Evolutionary conservation across 768 basidiomycete species (phyloP).

Genomic region (Lenzites betulinus): DNA sequence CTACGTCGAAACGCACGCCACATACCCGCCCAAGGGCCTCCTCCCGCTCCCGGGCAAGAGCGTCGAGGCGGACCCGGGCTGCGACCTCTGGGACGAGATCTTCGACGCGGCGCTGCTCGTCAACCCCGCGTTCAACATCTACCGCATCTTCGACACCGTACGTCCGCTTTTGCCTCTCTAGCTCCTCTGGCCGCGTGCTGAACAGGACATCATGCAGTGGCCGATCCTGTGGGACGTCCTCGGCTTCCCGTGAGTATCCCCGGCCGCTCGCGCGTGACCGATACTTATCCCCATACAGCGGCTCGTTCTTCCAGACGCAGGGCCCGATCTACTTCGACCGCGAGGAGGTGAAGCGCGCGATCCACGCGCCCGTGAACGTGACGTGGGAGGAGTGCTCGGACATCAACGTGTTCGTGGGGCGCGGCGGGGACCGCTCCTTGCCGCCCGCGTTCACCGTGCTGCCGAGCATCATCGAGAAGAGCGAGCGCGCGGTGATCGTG

Average conservation of each 20-base stretch:
- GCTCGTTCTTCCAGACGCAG: constrained; percentile 45
- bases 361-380: constrained; percentile 66
- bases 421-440: constrained; percentile 52
- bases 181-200: too few relatives aligned
- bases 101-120: constrained; percentile 59
- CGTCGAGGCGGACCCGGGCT: constrained; percentile 47
- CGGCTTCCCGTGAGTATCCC: constrained; percentile 63
- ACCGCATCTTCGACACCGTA: constrained; percentile 75
- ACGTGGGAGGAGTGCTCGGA: constrained; percentile 67
- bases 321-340: constrained; percentile 72
- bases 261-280: background rate
- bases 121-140: constrained; percentile 79
- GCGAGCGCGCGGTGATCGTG: constrained; percentile 61
- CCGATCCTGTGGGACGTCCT: constrained; percentile 80
- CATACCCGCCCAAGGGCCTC: constrained; percentile 58
- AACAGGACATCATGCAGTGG: constrained; percentile 33
- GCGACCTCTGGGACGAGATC: constrained; percentile 69
- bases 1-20: constrained; percentile 63
- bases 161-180: constrained; percentile 23
- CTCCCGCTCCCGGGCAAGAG: constrained; percentile 71
- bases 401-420: constrained; percentile 59
- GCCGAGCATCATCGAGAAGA: constrained; percentile 78
- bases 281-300: constrained; percentile 2
- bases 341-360: constrained; percentile 64
- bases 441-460: constrained; percentile 67